Percentiles rank a stretch among this genome's conserved stretches.
These are phyloP conservation scores for Taphrina flavorubra DNA, from an alignment of 1,139 yeast species.

Conservation along the genomic window DNA sequence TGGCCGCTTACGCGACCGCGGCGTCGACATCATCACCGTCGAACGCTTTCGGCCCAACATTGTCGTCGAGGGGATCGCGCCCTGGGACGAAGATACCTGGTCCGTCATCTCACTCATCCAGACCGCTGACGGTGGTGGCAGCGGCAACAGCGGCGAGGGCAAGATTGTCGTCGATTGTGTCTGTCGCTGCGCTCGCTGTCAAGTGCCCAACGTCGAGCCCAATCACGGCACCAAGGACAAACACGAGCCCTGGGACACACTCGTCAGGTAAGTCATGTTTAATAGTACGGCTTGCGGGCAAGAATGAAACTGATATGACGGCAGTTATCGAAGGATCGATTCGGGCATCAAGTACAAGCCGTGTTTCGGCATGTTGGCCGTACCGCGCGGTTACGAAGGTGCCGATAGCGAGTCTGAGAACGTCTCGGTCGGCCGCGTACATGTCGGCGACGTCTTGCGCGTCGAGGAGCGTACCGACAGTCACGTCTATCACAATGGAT, in stretches of 20 bases:
- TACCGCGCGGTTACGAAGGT: conserved; percentile 26
- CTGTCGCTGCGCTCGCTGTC: conserved; percentile 32
- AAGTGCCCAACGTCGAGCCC: conserved; percentile 35
- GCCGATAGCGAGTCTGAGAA: not conserved
- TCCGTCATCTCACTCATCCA: conserved; percentile 8
- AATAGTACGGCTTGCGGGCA: too few relatives aligned
- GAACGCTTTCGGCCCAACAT: conserved; percentile 35
- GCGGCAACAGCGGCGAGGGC: conserved; percentile 1
- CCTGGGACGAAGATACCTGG: conserved; percentile 41
- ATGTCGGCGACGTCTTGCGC: conserved; percentile 12
- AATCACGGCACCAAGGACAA: conserved; percentile 30
- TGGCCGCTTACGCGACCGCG: not conserved
- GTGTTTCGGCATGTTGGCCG: conserved; percentile 37
- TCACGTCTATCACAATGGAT: conserved; percentile 17
- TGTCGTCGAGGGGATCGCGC: conserved; percentile 27
- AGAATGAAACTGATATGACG: too few relatives aligned
- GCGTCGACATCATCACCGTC: conserved; percentile 18
- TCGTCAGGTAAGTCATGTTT: conserved; percentile 4
- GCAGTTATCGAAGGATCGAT: conserved; percentile 28
- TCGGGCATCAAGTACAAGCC: conserved; percentile 33
- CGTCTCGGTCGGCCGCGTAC: not conserved
- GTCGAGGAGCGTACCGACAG: conserved; percentile 20
- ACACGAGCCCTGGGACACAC: conserved; percentile 36
- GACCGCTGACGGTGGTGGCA: not conserved
- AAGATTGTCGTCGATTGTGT: conserved; percentile 7